Conservation (phyloP, 257 asterid species). For the Penstemon barbatus region DNA sequence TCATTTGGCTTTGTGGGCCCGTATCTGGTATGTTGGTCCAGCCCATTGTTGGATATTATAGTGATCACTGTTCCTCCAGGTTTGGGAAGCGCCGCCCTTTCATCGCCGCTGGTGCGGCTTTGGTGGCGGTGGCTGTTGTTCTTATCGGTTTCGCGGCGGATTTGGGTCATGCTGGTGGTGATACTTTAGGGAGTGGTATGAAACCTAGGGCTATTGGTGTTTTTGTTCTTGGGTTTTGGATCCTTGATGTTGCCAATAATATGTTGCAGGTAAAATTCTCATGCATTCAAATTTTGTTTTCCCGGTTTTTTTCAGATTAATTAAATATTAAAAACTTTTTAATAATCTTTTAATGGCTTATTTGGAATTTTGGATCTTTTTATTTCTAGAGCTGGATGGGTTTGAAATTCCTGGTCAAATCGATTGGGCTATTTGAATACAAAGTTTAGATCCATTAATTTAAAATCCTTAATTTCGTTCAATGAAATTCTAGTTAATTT, state of each 20-base stretch:
- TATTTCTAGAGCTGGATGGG: too few species aligned
- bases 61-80: slow-evolving; percentile 66
- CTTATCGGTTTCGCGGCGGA: slow-evolving; percentile 91
- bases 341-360: too few species aligned
- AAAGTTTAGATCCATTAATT: too few species aligned
- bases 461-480: too few species aligned
- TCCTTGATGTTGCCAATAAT: slow-evolving; percentile 88
- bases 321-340: too few species aligned
- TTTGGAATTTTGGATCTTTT: too few species aligned
- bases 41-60: slow-evolving; percentile 90
- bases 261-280: slow-evolving; percentile 64
- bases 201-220: slow-evolving; percentile 77
- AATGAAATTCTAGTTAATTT: too few species aligned
- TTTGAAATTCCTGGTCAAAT: too few species aligned
- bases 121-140: slow-evolving; percentile 64
- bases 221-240: slow-evolving; percentile 85
- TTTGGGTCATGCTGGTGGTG: slow-evolving; percentile 73
- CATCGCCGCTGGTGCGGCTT: slow-evolving; percentile 71
- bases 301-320: too few species aligned
- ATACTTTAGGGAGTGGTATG: slow-evolving; percentile 34
- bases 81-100: slow-evolving; percentile 89
- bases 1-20: slow-evolving; percentile 91
- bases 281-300: too few species aligned
- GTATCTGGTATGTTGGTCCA: slow-evolving; percentile 84
- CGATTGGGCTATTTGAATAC: too few species aligned